Percentiles rank a stretch among this genome's conserved stretches.
phyloP scores from a whole-genome alignment of 139 green algal genomes.

The Picochlorum sp. region DNA sequence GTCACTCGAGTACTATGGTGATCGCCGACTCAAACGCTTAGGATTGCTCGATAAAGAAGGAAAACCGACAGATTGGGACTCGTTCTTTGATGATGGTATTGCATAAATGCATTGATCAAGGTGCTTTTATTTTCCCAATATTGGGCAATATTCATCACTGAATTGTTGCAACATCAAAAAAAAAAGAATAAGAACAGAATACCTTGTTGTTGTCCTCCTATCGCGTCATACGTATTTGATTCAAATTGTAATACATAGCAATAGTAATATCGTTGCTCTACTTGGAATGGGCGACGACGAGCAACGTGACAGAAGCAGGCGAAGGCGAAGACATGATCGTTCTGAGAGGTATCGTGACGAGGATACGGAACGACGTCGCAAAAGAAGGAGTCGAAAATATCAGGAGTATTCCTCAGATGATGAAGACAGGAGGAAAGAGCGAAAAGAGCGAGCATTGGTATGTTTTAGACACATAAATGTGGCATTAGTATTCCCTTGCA shows the following conservation, averaged over 20 bases:
- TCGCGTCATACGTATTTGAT: neutral
- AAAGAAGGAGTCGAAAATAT: no score
- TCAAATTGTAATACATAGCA: no score
- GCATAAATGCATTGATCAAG: constrained; percentile 18
- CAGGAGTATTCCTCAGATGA: neutral
- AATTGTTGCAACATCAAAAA: no score
- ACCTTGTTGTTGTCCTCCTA: no score
- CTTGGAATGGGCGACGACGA: neutral
- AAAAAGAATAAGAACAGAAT: no score
- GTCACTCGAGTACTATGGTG: constrained; percentile 74
- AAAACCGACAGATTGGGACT: constrained; percentile 58
- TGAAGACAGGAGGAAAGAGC: neutral
- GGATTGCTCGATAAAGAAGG: constrained; percentile 77
- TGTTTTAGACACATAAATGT: neutral
- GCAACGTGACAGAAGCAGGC: neutral
- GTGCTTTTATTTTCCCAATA: no score
- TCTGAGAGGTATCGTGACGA: neutral
- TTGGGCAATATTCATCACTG: no score
- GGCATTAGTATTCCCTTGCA: neutral
- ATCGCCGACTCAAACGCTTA: constrained; percentile 69
- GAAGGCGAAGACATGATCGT: constrained; percentile 1
- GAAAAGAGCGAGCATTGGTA: constrained; percentile 4
- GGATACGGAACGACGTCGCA: no score
- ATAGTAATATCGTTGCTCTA: neutral
- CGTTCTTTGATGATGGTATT: constrained; percentile 59